Conservation (phyloP, 2,329 filamentous ascomycete genomes). For the Ascochyta viciae-villosae region DNA sequence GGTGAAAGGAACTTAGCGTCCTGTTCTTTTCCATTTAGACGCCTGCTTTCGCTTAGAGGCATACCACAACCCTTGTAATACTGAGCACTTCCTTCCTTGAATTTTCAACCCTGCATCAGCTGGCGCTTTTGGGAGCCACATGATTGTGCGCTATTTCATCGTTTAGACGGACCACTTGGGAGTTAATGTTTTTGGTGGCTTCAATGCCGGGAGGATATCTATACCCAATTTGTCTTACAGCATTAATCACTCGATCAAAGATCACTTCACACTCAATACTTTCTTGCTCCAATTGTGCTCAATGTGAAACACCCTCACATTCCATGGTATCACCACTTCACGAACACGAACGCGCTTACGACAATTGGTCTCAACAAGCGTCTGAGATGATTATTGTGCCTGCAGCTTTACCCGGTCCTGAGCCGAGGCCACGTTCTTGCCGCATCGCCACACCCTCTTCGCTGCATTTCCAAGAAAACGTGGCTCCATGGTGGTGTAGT, state of each 20-base stretch:
- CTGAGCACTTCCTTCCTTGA: slow-evolving; percentile 38
- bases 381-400: slow-evolving; percentile 8
- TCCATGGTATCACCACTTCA: slow-evolving; percentile 2
- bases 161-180: slow-evolving; percentile 25
- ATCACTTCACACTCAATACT: slow-evolving; percentile 9
- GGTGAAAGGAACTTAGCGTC: slow-evolving; percentile 41
- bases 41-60: slow-evolving; percentile 30
- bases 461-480: slow-evolving; percentile 6
- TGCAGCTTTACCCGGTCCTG: slow-evolving; percentile 13
- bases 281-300: slow-evolving; percentile 2
- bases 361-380: slow-evolving; percentile 4
- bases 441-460: slow-evolving; percentile 12
- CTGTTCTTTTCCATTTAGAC: slow-evolving; percentile 32
- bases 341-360: background rate
- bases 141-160: slow-evolving; percentile 26
- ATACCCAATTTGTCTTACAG: slow-evolving; percentile 23
- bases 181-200: slow-evolving; percentile 31
- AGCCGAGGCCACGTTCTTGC: slow-evolving; percentile 16
- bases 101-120: slow-evolving; percentile 40
- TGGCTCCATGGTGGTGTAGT: slow-evolving; percentile 16
- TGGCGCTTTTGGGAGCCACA: slow-evolving; percentile 35
- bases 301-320: slow-evolving; percentile 8
- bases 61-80: slow-evolving; percentile 42
- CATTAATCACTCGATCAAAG: slow-evolving; percentile 17
- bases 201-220: slow-evolving; percentile 31